Percentiles rank a stretch among this genome's conserved stretches.
These are phyloP conservation scores for Pholiota molesta DNA, from an alignment of 768 basidiomycete species.

Conservation along the genomic window DNA sequence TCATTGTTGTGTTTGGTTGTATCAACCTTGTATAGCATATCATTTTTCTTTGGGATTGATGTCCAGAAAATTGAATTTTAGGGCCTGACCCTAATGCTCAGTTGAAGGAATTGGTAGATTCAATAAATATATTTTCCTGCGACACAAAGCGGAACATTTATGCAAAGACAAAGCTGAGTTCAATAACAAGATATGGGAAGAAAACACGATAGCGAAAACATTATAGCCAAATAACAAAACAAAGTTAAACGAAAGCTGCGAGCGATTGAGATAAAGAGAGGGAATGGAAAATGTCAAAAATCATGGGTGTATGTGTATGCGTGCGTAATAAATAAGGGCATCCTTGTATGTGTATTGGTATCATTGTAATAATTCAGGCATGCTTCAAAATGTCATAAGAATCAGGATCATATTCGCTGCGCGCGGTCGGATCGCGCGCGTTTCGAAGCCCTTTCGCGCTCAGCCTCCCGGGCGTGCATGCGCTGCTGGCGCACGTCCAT, in stretches of 20 bases:
- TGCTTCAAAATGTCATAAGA: background rate
- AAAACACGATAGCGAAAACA: conserved; percentile 7
- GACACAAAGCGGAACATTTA: background rate
- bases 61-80: too few relatives aligned
- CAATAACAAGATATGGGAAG: background rate
- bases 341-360: background rate
- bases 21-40: too few relatives aligned
- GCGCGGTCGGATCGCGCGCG: background rate
- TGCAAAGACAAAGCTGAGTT: background rate
- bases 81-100: too few relatives aligned
- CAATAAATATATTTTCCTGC: background rate
- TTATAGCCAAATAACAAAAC: conserved; percentile 1
- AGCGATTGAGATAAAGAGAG: background rate
- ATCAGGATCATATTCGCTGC: conserved; percentile 1
- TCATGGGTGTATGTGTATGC: background rate
- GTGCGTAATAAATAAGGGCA: background rate
- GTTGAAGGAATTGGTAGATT: background rate
- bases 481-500: conserved; percentile 55
- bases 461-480: conserved; percentile 38
- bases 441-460: conserved; percentile 28
- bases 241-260: background rate
- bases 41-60: too few relatives aligned
- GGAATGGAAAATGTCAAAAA: background rate
- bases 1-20: too few relatives aligned
- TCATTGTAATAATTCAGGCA: background rate